phyloP scores from a whole-genome alignment of 371 early-diverging fungal species.

The Cladochytrium tenue region DNA sequence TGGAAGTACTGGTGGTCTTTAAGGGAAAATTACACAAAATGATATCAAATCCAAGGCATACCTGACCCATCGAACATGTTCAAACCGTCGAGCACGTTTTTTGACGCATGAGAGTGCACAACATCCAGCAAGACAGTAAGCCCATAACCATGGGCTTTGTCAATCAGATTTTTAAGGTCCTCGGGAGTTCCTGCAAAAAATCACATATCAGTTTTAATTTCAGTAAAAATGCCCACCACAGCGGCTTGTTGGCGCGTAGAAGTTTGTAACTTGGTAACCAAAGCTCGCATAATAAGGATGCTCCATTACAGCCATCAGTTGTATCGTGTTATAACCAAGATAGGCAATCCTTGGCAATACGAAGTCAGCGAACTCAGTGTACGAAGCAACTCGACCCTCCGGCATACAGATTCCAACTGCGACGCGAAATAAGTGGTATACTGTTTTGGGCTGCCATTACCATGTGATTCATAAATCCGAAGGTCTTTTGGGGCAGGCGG shows the following conservation, averaged over 20 bases:
- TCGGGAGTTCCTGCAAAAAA: conserved; percentile 69
- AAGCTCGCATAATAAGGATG: conserved; percentile 98
- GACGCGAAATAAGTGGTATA: neutral
- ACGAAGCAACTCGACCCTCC: conserved; percentile 80
- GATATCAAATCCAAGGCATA: conserved; percentile 8
- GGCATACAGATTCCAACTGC: conserved; percentile 86
- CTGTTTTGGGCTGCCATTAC: conserved; percentile 14
- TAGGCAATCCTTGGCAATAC: conserved; percentile 85
- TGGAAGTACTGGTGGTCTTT: conserved; percentile 93
- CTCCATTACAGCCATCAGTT: conserved; percentile 97
- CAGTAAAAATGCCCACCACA: conserved; percentile 60
- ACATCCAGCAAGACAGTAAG: conserved; percentile 89
- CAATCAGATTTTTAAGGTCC: conserved; percentile 83
- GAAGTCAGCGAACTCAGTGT: conserved; percentile 81
- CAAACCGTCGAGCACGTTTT: conserved; percentile 91
- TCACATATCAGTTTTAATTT: neutral
- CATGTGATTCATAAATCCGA: conserved; percentile 91
- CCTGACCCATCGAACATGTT: conserved; percentile 92
- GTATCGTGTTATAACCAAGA: conserved; percentile 91
- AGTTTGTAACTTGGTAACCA: conserved; percentile 95
- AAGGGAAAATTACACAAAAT: too few species aligned
- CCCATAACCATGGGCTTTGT: conserved; percentile 90
- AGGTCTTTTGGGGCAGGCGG: conserved; percentile 68
- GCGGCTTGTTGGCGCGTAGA: conserved; percentile 88
- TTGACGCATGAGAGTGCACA: conserved; percentile 95